Conservation (phyloP, 305 asterid species). For the Vinca major region DNA sequence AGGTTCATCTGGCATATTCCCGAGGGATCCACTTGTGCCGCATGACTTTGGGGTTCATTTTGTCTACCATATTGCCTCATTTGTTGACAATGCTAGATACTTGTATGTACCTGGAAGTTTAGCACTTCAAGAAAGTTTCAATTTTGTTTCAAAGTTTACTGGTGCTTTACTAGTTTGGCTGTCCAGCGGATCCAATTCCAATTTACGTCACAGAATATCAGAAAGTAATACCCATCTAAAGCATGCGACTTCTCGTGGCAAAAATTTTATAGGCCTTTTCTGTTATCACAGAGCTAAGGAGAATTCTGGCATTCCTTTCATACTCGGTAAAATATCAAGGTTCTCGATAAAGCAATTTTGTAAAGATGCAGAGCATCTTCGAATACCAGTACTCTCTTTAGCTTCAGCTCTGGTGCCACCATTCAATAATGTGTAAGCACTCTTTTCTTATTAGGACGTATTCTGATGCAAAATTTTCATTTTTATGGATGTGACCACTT, state of each 20-base stretch:
- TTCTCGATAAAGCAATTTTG: constrained; percentile 45
- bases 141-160: constrained; percentile 56
- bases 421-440: constrained; percentile 58
- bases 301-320: constrained; percentile 28
- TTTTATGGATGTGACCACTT: no score
- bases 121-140: constrained; percentile 65
- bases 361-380: constrained; percentile 52
- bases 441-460: background rate
- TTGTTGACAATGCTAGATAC: constrained; percentile 50
- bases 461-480: background rate
- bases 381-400: constrained; percentile 52
- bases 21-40: constrained; percentile 55
- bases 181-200: constrained; percentile 53
- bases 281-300: constrained; percentile 27
- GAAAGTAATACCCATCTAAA: constrained; percentile 33
- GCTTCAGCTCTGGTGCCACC: constrained; percentile 77
- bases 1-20: constrained; percentile 38
- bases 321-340: constrained; percentile 45
- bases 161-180: constrained; percentile 64
- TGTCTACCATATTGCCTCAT: constrained; percentile 41
- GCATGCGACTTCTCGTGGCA: constrained; percentile 34
- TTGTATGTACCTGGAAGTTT: constrained; percentile 49
- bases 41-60: constrained; percentile 32
- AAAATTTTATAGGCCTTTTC: constrained; percentile 31
- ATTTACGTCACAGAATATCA: constrained; percentile 21